These are phyloP conservation scores for Tylopilus microsporus DNA, from an alignment of 1,284 basidiomycete genomes.

Conservation along the genomic window DNA sequence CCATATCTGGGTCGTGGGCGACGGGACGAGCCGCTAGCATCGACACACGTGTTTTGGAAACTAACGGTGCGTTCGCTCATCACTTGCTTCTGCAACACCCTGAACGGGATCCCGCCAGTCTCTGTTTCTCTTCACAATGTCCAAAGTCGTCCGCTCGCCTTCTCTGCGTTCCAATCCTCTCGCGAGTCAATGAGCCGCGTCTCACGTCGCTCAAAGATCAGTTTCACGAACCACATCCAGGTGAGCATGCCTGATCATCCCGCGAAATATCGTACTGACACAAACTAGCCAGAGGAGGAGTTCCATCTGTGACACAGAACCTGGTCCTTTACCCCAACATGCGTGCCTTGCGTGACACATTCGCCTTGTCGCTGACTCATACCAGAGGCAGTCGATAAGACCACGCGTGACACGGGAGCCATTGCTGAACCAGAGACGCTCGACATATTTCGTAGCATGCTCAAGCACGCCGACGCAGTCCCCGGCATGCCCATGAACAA, in stretches of 20 bases:
- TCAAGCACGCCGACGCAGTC: conserved; percentile 64
- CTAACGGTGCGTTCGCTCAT: no score
- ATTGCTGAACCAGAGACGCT: conserved; percentile 66
- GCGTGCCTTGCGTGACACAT: background rate
- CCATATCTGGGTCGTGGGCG: no score
- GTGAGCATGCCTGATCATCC: conserved; percentile 13
- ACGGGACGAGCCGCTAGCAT: no score
- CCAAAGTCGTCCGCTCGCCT: background rate
- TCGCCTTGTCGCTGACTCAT: conserved; percentile 7
- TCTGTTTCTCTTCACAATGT: background rate
- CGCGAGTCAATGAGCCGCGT: background rate
- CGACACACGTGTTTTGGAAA: no score
- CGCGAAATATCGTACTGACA: conserved; percentile 11
- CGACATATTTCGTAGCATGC: conserved; percentile 72
- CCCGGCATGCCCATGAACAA: conserved; percentile 66
- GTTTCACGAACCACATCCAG: conserved; percentile 35
- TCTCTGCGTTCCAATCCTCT: conserved; percentile 4
- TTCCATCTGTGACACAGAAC: conserved; percentile 24
- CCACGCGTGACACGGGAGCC: conserved; percentile 67
- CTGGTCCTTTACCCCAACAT: conserved; percentile 36
- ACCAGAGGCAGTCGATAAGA: conserved; percentile 68
- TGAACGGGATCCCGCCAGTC: background rate
- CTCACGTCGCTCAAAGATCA: background rate
- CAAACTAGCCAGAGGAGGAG: conserved; percentile 28
- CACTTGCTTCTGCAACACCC: background rate